Evolutionary conservation across 306 rosid genomes (phyloP).

Genomic region (Quercus glauca): DNA sequence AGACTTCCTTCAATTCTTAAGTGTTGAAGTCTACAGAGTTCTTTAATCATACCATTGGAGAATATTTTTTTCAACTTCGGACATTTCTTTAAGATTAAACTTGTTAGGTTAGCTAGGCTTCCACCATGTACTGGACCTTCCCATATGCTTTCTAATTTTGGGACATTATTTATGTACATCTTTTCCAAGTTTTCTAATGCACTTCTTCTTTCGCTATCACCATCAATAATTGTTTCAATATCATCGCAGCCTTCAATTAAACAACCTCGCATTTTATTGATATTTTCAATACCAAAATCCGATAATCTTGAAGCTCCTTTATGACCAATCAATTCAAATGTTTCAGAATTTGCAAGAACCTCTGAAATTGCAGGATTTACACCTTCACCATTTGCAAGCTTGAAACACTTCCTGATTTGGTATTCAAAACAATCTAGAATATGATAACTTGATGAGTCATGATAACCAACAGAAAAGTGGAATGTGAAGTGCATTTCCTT

Average conservation of each 20-base stretch:
- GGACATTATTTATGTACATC: slow-evolving; percentile 15
- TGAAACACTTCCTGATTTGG: slow-evolving; percentile 16
- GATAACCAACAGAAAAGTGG: slow-evolving; percentile 26
- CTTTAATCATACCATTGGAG: background rate
- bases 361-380: slow-evolving; percentile 6
- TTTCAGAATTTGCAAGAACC: slow-evolving; percentile 21
- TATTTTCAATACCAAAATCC: background rate
- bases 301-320: slow-evolving; percentile 9
- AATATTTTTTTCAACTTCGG: slow-evolving; percentile 17
- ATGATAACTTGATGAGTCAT: slow-evolving; percentile 7
- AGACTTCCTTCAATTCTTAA: slow-evolving; percentile 23
- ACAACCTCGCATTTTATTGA: slow-evolving; percentile 20
- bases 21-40: slow-evolving; percentile 18
- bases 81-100: slow-evolving; percentile 13
- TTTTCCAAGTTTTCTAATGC: slow-evolving; percentile 26
- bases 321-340: slow-evolving; percentile 22
- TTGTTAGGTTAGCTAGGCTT: slow-evolving; percentile 19
- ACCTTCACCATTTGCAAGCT: slow-evolving; percentile 7
- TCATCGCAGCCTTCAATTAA: slow-evolving; percentile 7
- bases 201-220: background rate
- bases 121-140: slow-evolving; percentile 3
- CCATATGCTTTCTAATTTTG: slow-evolving; percentile 4
- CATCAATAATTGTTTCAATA: background rate
- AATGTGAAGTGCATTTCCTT: background rate
- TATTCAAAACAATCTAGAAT: slow-evolving; percentile 27